Evolutionary conservation across 2,329 filamentous ascomycete species (phyloP).

Genomic region (Diaporthe capsici): DNA sequence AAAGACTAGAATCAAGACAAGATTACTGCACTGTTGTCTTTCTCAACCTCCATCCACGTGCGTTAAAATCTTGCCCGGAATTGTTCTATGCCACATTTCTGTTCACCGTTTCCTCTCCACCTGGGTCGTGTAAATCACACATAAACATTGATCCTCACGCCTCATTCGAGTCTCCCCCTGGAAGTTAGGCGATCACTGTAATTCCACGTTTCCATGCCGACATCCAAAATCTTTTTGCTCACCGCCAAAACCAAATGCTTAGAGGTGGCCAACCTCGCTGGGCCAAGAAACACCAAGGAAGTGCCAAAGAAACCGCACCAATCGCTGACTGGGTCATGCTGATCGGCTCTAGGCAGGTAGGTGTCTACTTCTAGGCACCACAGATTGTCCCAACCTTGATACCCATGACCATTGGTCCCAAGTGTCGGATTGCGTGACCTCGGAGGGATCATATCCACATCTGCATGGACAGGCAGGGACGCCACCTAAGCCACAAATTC

Average conservation of each 20-base stretch:
- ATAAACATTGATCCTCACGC: not conserved
- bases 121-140: not conserved
- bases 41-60: not conserved
- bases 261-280: not conserved
- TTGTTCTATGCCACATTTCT: not conserved
- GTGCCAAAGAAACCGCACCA: not conserved
- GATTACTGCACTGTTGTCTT: not conserved
- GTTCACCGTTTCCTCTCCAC: too few relatives aligned
- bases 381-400: not conserved
- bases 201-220: not conserved
- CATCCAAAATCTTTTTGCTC: not conserved
- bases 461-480: too few relatives aligned
- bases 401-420: not conserved
- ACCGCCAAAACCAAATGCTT: not conserved
- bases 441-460: not conserved
- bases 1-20: not conserved
- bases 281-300: not conserved
- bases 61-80: not conserved
- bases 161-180: not conserved
- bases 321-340: not conserved
- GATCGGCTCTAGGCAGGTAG: not conserved
- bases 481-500: not conserved
- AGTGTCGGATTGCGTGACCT: not conserved
- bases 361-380: not conserved
- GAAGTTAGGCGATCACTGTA: not conserved